Evolutionary conservation across 1,139 yeast genomes (phyloP).

Genomic region (Yueomyces sp.): DNA sequence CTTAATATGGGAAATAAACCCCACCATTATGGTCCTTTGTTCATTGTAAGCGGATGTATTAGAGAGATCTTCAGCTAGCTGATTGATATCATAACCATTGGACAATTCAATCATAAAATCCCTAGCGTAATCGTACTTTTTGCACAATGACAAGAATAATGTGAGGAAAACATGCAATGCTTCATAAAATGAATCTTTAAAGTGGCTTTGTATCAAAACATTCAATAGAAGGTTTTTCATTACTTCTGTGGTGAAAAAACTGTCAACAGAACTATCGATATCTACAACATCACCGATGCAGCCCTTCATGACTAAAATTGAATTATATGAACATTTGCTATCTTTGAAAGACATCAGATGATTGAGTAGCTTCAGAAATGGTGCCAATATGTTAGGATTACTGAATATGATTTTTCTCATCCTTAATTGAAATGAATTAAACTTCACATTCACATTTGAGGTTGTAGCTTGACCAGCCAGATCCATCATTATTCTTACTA

Average conservation of each 20-base stretch:
- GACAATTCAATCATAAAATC: slow-evolving; percentile 28
- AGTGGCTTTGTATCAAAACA: slow-evolving; percentile 63
- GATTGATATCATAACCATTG: slow-evolving; percentile 29
- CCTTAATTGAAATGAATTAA: slow-evolving; percentile 45
- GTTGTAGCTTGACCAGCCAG: slow-evolving; percentile 57
- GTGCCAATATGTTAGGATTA: slow-evolving; percentile 59
- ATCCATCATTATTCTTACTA: slow-evolving; percentile 81
- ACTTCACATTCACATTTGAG: slow-evolving; percentile 19
- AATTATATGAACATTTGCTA: slow-evolving; percentile 84
- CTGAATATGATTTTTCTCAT: slow-evolving; percentile 54
- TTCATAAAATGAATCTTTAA: slow-evolving; percentile 79
- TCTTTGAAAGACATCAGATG: slow-evolving; percentile 77
- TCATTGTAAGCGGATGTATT: slow-evolving; percentile 56
- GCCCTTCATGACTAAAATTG: slow-evolving; percentile 67
- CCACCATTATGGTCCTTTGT: slow-evolving; percentile 62
- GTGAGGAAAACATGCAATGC: slow-evolving; percentile 81
- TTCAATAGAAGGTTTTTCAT: slow-evolving; percentile 39
- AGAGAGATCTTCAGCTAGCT: slow-evolving; percentile 48
- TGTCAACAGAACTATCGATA: slow-evolving; percentile 67
- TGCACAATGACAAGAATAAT: slow-evolving; percentile 61
- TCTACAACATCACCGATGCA: slow-evolving; percentile 49
- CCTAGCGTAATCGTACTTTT: slow-evolving; percentile 32
- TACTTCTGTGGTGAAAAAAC: slow-evolving; percentile 45
- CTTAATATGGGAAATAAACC: slow-evolving; percentile 37
- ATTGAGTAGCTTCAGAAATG: slow-evolving; percentile 62